Percentiles rank a stretch among this genome's conserved stretches.
Evolutionary conservation across 2,329 filamentous ascomycete genomes (phyloP).

Genomic region (Metarhizium humberi): DNA sequence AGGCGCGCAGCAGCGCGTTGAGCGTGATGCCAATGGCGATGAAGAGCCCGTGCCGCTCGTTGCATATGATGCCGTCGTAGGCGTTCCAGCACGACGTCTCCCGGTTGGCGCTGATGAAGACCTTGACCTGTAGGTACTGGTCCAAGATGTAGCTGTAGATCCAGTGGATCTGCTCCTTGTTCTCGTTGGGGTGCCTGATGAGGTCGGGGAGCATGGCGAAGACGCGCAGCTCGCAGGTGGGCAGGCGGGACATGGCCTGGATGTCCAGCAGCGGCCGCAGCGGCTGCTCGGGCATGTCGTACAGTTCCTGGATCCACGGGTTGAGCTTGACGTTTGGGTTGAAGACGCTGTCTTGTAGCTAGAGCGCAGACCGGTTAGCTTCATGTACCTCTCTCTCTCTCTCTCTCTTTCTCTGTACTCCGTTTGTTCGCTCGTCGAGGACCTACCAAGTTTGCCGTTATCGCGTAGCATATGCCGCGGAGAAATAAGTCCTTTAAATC

Average conservation of each 20-base stretch:
- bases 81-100: not conserved
- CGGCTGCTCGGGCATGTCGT: not conserved
- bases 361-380: too few species aligned
- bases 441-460: not conserved
- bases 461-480: not conserved
- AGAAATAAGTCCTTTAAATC: not conserved
- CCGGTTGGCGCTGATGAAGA: not conserved
- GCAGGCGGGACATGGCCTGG: not conserved
- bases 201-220: not conserved
- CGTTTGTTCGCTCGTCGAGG: too few species aligned
- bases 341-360: not conserved
- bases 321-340: not conserved
- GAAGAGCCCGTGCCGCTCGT: not conserved
- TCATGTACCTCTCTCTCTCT: too few species aligned
- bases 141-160: not conserved
- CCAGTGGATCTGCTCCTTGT: not conserved
- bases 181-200: not conserved
- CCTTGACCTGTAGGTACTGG: not conserved
- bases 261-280: not conserved
- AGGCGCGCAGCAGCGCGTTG: not conserved
- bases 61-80: not conserved
- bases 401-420: too few species aligned
- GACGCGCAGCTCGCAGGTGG: not conserved
- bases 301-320: not conserved
- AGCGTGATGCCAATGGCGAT: not conserved